phyloP scores from a whole-genome alignment of 768 basidiomycete genomes.

The Trametes coccinea region DNA sequence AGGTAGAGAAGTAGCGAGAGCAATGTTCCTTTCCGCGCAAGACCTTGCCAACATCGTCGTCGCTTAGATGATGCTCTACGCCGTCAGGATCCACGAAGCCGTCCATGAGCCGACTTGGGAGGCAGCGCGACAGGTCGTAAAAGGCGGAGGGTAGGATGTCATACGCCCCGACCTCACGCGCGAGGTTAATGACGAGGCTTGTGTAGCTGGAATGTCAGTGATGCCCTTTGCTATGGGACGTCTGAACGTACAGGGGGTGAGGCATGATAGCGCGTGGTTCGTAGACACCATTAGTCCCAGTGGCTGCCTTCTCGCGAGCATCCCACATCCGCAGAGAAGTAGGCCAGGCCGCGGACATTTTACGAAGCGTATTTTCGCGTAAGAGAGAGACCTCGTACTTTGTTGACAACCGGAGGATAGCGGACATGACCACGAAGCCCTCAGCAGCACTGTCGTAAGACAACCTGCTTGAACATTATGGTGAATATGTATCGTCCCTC shows the following conservation, averaged over 20 bases:
- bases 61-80: conserved; percentile 44
- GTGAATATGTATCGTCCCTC: background rate
- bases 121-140: conserved; percentile 74
- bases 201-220: background rate
- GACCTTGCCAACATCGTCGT: conserved; percentile 56
- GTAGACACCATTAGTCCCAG: conserved; percentile 51
- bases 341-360: conserved; percentile 59
- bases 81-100: conserved; percentile 46
- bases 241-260: conserved; percentile 63
- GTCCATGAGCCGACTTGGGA: conserved; percentile 59
- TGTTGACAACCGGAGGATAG: conserved; percentile 62
- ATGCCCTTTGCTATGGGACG: background rate
- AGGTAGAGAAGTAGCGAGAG: conserved; percentile 74
- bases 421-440: conserved; percentile 54
- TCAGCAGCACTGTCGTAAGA: background rate
- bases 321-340: conserved; percentile 66
- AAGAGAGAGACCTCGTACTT: conserved; percentile 62
- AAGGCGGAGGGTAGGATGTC: conserved; percentile 74
- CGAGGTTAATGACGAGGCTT: conserved; percentile 69
- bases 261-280: conserved; percentile 55
- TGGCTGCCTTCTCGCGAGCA: conserved; percentile 58
- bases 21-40: conserved; percentile 72
- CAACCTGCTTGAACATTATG: background rate
- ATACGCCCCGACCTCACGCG: conserved; percentile 52
- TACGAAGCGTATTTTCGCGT: conserved; percentile 55